A percentile compares a stretch with the other conserved stretches of the same genome.
Conservation (phyloP, 768 basidiomycete genomes). For the Boletus tomentosulus region DNA sequence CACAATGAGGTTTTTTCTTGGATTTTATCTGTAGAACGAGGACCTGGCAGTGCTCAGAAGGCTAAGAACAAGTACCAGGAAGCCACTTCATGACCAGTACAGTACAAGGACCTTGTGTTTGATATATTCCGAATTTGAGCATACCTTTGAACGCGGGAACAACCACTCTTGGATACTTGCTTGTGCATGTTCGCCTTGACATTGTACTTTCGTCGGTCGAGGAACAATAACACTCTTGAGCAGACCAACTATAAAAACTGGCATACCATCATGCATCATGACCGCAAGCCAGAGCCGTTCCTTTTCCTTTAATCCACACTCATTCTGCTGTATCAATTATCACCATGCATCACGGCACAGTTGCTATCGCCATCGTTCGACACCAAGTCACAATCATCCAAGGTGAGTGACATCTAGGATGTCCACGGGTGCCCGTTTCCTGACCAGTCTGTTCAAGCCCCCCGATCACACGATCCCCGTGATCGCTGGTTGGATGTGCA, state of each 20-base stretch:
- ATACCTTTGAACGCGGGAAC: not conserved
- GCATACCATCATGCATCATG: not conserved
- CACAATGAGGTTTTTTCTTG: not conserved
- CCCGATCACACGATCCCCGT: constrained; percentile 48
- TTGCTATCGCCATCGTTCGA: constrained; percentile 67
- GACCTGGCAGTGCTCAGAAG: not conserved
- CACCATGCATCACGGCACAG: constrained; percentile 47
- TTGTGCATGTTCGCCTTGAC: not conserved
- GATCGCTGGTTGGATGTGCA: constrained; percentile 65
- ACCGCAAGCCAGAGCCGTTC: constrained; percentile 1
- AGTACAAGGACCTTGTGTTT: not conserved
- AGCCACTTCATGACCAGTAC: not conserved
- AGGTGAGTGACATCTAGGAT: constrained; percentile 36
- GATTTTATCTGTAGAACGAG: not conserved
- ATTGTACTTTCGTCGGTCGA: not conserved
- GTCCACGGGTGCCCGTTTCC: not conserved
- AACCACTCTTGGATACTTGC: not conserved
- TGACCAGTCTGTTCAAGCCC: constrained; percentile 37
- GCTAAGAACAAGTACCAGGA: not conserved
- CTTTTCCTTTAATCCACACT: not conserved
- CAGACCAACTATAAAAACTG: not conserved
- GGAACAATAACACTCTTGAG: not conserved
- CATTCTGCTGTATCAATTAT: constrained; percentile 12
- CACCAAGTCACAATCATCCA: constrained; percentile 66
- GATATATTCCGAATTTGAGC: not conserved